These are phyloP conservation scores for Hibiscus trionum DNA, from an alignment of 345 rosid species.

Conservation along the genomic window DNA sequence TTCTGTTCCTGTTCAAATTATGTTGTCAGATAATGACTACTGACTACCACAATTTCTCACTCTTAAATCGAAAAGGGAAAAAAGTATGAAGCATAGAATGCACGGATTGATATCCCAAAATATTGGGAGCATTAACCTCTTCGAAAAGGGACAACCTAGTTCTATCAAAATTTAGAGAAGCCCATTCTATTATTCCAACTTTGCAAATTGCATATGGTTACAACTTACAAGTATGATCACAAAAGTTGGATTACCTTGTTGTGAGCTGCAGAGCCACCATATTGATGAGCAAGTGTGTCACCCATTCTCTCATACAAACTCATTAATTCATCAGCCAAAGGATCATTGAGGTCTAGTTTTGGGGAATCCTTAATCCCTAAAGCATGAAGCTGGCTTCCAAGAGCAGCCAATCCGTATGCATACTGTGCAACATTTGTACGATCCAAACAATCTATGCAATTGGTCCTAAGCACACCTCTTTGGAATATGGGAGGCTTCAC, in stretches of 20 bases:
- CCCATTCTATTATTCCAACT: slow-evolving; percentile 3
- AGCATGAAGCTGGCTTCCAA: slow-evolving; percentile 84
- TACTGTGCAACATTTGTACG: slow-evolving; percentile 99
- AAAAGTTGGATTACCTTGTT: slow-evolving; percentile 44
- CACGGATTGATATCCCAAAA: background rate
- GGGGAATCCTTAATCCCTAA: slow-evolving; percentile 57
- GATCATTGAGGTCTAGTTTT: slow-evolving; percentile 67
- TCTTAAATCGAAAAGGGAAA: background rate
- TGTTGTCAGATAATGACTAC: background rate
- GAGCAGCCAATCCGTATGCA: slow-evolving; percentile 93
- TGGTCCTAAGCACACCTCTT: slow-evolving; percentile 88
- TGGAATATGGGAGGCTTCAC: slow-evolving; percentile 56
- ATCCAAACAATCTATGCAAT: slow-evolving; percentile 97
- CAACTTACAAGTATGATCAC: slow-evolving; percentile 6
- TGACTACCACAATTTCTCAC: background rate
- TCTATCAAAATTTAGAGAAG: slow-evolving; percentile 1
- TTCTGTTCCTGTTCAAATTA: background rate
- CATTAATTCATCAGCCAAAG: slow-evolving; percentile 85
- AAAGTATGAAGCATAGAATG: background rate
- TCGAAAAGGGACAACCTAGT: background rate
- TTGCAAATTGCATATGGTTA: background rate
- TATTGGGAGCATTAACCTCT: background rate
- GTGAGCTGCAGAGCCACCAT: slow-evolving; percentile 91
- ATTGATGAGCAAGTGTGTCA: slow-evolving; percentile 81
- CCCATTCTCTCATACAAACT: slow-evolving; percentile 82